Base-by-base conservation (phyloP, 192 early-diverging fungal genomes). In the Entophlyctis helioformis region DNA sequence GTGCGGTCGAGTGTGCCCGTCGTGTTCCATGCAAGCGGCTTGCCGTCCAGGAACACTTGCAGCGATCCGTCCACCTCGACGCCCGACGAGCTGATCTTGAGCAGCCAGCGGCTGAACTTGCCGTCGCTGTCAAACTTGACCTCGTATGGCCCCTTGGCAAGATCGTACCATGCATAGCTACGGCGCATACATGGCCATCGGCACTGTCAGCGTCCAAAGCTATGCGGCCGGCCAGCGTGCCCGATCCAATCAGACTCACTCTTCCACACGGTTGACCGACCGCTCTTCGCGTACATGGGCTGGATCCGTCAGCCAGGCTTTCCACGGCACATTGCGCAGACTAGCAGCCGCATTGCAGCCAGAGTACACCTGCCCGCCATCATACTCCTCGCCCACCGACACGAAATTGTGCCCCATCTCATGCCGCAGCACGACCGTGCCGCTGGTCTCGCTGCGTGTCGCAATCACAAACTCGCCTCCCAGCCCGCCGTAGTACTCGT, bases 381-480 rank as follows among this genome's bases (percentile, higher is more conserved):
- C 62, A 28, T 58, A 58, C 35, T 68, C 66, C 48, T 68, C 66
- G n/a, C 66, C 66, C 7, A 60, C 62, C 23, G 52, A 19, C 29
- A 68, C 44, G 16, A 68, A 33, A 25, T 58, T 68, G 48, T 68
- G 66, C 3, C 66, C 66, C 46, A 68, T 49, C 39, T 79, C 76
- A 36, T 79, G 76, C 7, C 76, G 67, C n/a, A 77, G 46, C 3
- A 78, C 76, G 19, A 78, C 39, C 0, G 76, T 74, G 15, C 76
- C 76, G 2, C 62, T 63, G 15, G 64, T 76, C 29, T 64, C 52
- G 16, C 67, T 72, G 45, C 56, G 46, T 1, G 76, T 79, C 11
- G 69, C 66, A 48, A 79, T 79, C 28, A 67, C 66, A 56, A 79
- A 79, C 46, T 79, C 74, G 18, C 76, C 76, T 21, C 76, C 76